Evolutionary conservation across 2,329 filamentous ascomycete genomes (phyloP).

Genomic region (Colletotrichum sublineola): DNA sequence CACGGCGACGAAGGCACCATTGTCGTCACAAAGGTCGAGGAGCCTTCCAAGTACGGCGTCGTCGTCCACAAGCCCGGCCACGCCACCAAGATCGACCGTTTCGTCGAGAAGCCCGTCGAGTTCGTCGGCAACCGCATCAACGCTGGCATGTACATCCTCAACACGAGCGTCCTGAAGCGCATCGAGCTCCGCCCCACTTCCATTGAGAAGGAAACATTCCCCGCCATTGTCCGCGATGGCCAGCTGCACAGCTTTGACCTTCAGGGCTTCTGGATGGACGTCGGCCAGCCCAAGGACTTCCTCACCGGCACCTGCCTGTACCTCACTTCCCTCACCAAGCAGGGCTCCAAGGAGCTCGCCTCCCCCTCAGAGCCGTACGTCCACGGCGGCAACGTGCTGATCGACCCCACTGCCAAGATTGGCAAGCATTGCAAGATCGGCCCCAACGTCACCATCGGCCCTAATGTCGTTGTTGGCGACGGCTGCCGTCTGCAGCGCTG

Average conservation of each 20-base stretch:
- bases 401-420: constrained; percentile 94
- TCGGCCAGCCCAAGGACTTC: constrained; percentile 99
- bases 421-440: constrained; percentile 99
- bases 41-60: constrained; percentile 98
- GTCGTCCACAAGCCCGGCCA: constrained; percentile 97
- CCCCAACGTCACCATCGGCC: constrained; percentile 95
- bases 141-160: constrained; percentile 97
- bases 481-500: constrained; percentile 94
- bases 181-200: constrained; percentile 97
- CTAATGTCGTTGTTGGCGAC: constrained; percentile 91
- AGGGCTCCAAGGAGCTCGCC: constrained; percentile 85
- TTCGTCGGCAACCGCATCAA: constrained; percentile 99
- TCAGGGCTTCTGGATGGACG: constrained; percentile 99
- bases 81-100: constrained; percentile 92
- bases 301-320: constrained; percentile 95
- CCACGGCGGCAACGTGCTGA: constrained; percentile 93
- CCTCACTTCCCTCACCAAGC: constrained; percentile 92
- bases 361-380: constrained; percentile 82
- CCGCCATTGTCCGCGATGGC: constrained; percentile 88
- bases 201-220: constrained; percentile 99
- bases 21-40: constrained; percentile 98
- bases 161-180: constrained; percentile 88
- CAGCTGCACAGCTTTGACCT: constrained; percentile 96
- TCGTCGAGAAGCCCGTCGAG: constrained; percentile 99
- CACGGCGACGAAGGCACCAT: constrained; percentile 98